Base-by-base conservation (phyloP, 768 basidiomycete species). In the Coprinopsis sp. region DNA sequence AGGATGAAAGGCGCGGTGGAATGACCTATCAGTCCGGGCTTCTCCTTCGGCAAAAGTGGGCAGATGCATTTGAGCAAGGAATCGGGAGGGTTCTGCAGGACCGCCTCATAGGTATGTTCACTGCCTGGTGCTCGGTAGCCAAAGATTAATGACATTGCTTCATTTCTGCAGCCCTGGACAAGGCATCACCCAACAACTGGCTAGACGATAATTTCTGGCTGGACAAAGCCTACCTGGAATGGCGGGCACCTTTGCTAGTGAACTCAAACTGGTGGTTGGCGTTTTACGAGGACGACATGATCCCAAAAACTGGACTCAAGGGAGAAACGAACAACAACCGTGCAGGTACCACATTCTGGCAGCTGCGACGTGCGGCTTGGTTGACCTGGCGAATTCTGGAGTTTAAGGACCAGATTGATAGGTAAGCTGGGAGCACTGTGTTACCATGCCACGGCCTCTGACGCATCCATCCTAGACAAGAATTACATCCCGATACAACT, bases 211-310 rank as follows among this genome's bases (percentile, higher is more conserved):
- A 88, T 46, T 84, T 95, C 54, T 97, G 94, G 95, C 67, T 81
- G 48, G 81, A 85, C 55, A 85, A 86, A 55, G 82, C 90, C 1
- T 98, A 98, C 63, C 81, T 87, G 39, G 85, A 89, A 65, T 91
- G 84, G 82, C 78, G 94, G 25, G 78, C 79, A 0, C 92, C 94
- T 0, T 69, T 98, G 10, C 71, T 88, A 46, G 67, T 98, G 54
- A 86, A 97, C 62, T 94, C 92, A 3, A 97, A 96, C 59, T 97
- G 93, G 93, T 97, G 94, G 94, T 70, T 96, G 19, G 73, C 90
- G 2, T 87, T 93, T 60, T 69, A 74, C 33, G 82, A 94, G 51
- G 92, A 96, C 64, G 58, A 73, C 2, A 68, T 58, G 16, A 73
- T 88, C 33, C 91, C 84, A 6, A 64, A 59, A 6, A 62, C 59